Evolutionary conservation across 106 monocot genomes (phyloP).

Genomic region (Dendrobium catenatum): DNA sequence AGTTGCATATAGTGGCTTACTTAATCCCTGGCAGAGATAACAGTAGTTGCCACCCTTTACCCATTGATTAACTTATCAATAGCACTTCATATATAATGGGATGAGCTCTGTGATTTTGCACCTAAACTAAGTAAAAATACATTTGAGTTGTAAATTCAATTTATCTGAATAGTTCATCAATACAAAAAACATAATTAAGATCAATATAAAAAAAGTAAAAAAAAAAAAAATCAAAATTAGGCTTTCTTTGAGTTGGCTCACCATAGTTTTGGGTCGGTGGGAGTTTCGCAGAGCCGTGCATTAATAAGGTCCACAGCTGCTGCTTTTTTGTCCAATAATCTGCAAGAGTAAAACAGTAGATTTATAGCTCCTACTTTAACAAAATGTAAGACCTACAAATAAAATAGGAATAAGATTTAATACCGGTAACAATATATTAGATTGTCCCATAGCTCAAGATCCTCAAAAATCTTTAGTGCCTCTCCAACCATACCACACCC

Average conservation of each 20-base stretch:
- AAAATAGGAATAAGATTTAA: not conserved
- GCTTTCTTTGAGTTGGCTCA: constrained; percentile 18
- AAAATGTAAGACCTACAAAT: not conserved
- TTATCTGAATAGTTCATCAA: not conserved
- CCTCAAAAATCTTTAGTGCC: constrained; percentile 84
- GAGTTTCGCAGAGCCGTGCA: constrained; percentile 47
- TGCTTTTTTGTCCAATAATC: constrained; percentile 77
- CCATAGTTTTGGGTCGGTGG: constrained; percentile 89
- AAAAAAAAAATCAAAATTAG: not conserved
- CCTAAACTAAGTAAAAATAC: not conserved
- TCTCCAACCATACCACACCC: constrained; percentile 80
- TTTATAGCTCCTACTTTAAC: not conserved
- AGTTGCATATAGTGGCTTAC: too few relatives aligned
- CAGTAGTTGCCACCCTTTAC: too few relatives aligned
- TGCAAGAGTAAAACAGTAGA: constrained; percentile 17
- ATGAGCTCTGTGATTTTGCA: not conserved
- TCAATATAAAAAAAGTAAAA: not conserved
- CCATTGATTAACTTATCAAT: too few relatives aligned
- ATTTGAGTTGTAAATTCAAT: not conserved
- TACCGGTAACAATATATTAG: constrained; percentile 90
- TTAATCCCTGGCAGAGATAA: too few relatives aligned
- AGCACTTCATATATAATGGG: not conserved
- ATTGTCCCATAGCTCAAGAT: constrained; percentile 96
- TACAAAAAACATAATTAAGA: not conserved
- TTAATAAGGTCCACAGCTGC: constrained; percentile 87